These are phyloP conservation scores for Ceratocystis colombiana DNA, from an alignment of 2,329 filamentous ascomycete species.

Conservation along the genomic window DNA sequence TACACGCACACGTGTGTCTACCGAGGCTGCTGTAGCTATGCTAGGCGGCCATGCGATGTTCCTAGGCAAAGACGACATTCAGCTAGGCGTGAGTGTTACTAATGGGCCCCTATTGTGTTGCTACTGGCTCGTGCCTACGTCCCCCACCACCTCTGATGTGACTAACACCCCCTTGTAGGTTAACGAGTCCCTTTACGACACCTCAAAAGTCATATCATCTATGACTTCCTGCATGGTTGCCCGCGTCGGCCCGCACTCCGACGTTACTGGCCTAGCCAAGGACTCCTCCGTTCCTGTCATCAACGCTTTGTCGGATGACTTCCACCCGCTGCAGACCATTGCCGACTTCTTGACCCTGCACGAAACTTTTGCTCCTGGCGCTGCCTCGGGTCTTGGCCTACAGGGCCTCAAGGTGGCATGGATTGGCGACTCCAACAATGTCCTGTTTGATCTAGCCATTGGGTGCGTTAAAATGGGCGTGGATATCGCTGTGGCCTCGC, in stretches of 20 bases:
- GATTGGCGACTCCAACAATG: conserved; percentile 95
- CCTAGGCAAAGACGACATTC: conserved; percentile 88
- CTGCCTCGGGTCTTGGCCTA: conserved; percentile 48
- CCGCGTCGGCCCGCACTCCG: conserved; percentile 66
- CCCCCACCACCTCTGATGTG: not conserved
- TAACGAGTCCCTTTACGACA: conserved; percentile 93
- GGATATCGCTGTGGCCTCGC: conserved; percentile 77
- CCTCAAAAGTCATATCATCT: conserved; percentile 82
- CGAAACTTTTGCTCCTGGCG: conserved; percentile 51
- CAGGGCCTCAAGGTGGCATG: conserved; percentile 85
- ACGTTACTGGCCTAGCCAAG: conserved; percentile 59
- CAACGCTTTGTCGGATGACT: conserved; percentile 80
- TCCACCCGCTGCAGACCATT: conserved; percentile 87
- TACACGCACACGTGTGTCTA: conserved; percentile 86
- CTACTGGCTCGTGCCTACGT: not conserved
- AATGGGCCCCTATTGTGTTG: too few relatives aligned
- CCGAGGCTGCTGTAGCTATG: conserved; percentile 77
- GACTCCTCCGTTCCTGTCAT: conserved; percentile 71
- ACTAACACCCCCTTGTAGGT: conserved; percentile 42
- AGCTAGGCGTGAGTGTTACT: conserved; percentile 60
- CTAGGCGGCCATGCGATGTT: conserved; percentile 96
- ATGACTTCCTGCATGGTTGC: conserved; percentile 80
- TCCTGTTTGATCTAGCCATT: conserved; percentile 86
- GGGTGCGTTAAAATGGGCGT: conserved; percentile 80
- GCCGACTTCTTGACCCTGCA: conserved; percentile 88